Base-by-base conservation (phyloP, 1,284 basidiomycete species). In the Mycena sp. region DNA sequence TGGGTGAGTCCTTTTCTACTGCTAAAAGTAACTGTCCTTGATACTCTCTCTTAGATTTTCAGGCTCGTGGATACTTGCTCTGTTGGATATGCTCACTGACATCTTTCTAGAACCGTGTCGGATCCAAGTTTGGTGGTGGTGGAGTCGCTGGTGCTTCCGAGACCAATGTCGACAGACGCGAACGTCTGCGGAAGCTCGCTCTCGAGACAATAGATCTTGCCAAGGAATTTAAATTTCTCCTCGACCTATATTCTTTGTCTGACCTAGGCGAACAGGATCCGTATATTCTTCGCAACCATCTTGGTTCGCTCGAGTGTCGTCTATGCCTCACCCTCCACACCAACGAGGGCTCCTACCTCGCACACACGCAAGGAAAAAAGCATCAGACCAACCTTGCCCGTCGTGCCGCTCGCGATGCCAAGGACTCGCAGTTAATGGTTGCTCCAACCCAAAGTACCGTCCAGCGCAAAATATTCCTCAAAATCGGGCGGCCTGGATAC, bases 281-380 rank as follows among this genome's bases (percentile, higher is more conserved):
- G 5, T 99, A 99, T 78, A 99, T 99, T 73, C 89, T 99, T 49
- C 94, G 96, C 77, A 99, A 99, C 78, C 98, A 99, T 77, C 86
- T 99, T 61, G 91, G 98, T 44, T 98, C 96, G 10, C 87, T 99
- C 57, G 98, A 99, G 86, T 99, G 98, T 81, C 93, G 97, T 71
- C 87, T 99, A 38, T 99, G 98, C 77, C 82, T 99, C 38, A 99
- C 98, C 0, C 87, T 99, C 6, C 98, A 99, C 80, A 98, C 98
- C 25, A 99, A 99, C 76, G 98, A 99, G 81, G 98, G 98, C 26
- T 98, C 96, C 21, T 99, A 99, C 77, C 91, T 99, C 49, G 97
- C 98, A 0, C 98, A 99, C 72, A 99, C 98, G 0, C 98, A 99
- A 81, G 98, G 98, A 29, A 99, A 99, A 82, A 99, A 99, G 77